Evolutionary conservation across 768 basidiomycete genomes (phyloP).

Genomic region (Jaapia argillacea): DNA sequence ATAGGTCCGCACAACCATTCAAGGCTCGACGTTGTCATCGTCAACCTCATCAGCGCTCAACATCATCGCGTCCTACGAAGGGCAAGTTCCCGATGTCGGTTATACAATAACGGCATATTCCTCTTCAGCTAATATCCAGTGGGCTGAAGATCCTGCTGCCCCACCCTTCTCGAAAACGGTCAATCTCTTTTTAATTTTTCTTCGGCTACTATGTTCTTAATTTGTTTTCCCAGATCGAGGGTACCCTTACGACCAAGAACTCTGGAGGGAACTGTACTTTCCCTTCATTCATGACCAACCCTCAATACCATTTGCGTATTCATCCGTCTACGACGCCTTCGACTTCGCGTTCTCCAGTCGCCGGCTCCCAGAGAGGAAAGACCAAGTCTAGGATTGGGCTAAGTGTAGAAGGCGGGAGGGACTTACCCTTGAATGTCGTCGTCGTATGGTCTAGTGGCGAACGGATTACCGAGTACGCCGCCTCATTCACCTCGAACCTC

Average conservation of each 20-base stretch:
- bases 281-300: slow-evolving; percentile 83
- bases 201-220: background rate
- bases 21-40: background rate
- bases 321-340: slow-evolving; percentile 17
- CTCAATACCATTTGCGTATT: slow-evolving; percentile 71
- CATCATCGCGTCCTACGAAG: slow-evolving; percentile 63
- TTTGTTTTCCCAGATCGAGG: slow-evolving; percentile 39
- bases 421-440: slow-evolving; percentile 64
- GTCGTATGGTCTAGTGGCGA: slow-evolving; percentile 68
- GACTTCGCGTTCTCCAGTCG: slow-evolving; percentile 2
- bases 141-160: slow-evolving; percentile 8
- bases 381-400: slow-evolving; percentile 32
- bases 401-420: slow-evolving; percentile 45
- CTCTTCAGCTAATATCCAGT: slow-evolving; percentile 18
- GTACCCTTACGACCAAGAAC: slow-evolving; percentile 54
- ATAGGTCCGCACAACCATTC: slow-evolving; percentile 16
- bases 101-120: slow-evolving; percentile 64
- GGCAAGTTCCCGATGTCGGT: slow-evolving; percentile 44
- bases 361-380: too few relatives aligned
- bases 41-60: slow-evolving; percentile 24
- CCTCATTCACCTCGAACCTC: background rate
- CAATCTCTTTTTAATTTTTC: background rate
- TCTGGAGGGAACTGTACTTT: slow-evolving; percentile 79
- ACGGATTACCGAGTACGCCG: slow-evolving; percentile 63
- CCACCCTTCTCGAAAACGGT: slow-evolving; percentile 19